Evolutionary conservation across 208 protist genomes (phyloP).

Genomic region (Acanthamoeba healyi): DNA sequence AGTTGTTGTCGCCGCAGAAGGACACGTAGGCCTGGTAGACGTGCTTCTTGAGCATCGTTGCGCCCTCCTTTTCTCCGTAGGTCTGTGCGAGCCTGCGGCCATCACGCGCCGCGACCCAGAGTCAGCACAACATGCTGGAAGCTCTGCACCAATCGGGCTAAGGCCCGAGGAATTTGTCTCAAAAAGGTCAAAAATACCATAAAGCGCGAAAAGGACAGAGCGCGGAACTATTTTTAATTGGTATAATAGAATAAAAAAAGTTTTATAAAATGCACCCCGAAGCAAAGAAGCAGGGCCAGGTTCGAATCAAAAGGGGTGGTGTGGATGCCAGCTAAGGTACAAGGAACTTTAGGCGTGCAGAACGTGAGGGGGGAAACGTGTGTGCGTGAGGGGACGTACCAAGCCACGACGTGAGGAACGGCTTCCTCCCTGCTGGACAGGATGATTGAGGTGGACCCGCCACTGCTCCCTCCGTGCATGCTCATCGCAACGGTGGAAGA

Average conservation of each 20-base stretch:
- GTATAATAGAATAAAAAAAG: neutral
- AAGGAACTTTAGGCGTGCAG: neutral
- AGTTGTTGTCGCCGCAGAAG: neutral
- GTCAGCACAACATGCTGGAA: too few relatives aligned
- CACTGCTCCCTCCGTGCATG: neutral
- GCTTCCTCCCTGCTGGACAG: conserved; percentile 19
- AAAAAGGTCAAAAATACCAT: neutral
- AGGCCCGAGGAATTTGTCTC: too few relatives aligned
- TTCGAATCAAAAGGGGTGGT: neutral
- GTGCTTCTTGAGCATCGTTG: conserved; percentile 19
- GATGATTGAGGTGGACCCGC: neutral
- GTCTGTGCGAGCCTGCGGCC: neutral
- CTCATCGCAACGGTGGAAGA: neutral
- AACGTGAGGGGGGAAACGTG: neutral
- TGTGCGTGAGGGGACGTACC: neutral
- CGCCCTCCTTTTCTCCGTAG: conserved; percentile 17
- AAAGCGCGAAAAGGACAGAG: neutral
- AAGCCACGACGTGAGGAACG: conserved; percentile 2
- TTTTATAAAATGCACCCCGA: too few relatives aligned
- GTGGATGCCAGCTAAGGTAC: neutral
- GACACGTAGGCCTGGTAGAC: conserved; percentile 8
- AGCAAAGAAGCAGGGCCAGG: neutral
- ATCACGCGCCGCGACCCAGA: too few relatives aligned
- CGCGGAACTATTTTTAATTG: neutral
- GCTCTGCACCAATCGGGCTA: neutral